Conservation (phyloP, 306 rosid genomes). For the Coriaria nepalensis region DNA sequence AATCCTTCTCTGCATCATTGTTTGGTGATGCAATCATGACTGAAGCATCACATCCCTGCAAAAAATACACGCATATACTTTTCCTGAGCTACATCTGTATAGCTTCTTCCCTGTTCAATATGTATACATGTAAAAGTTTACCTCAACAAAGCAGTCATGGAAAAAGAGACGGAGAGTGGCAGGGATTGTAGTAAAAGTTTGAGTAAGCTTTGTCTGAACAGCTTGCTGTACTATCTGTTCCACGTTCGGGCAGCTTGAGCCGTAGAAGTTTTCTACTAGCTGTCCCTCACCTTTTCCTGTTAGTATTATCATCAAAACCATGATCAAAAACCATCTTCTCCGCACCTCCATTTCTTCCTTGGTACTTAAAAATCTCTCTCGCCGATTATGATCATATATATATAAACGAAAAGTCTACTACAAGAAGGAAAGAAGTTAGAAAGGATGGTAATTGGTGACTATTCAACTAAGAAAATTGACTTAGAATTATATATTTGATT, state of each 20-base stretch:
- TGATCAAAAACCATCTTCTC: neutral
- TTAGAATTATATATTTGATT: too few relatives aligned
- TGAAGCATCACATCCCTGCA: slow-evolving; percentile 76
- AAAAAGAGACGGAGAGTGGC: too few relatives aligned
- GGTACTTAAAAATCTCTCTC: too few relatives aligned
- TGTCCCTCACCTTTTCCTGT: slow-evolving; percentile 28
- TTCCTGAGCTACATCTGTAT: too few relatives aligned
- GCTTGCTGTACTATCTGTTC: slow-evolving; percentile 46
- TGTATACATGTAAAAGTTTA: slow-evolving; percentile 3
- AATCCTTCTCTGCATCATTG: slow-evolving; percentile 67
- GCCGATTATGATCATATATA: too few relatives aligned
- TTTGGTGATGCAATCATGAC: slow-evolving; percentile 39
- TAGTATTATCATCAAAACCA: slow-evolving; percentile 3
- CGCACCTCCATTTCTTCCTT: too few relatives aligned
- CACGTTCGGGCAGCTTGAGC: slow-evolving; percentile 44
- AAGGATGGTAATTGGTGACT: too few relatives aligned
- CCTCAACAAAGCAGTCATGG: slow-evolving; percentile 79
- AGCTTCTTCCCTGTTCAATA: too few relatives aligned
- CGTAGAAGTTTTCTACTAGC: slow-evolving; percentile 43
- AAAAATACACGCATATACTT: too few relatives aligned
- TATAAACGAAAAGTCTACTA: too few relatives aligned
- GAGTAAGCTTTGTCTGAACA: slow-evolving; percentile 38
- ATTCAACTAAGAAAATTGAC: too few relatives aligned
- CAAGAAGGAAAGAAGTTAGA: too few relatives aligned
- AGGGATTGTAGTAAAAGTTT: slow-evolving; percentile 37